A percentile compares a stretch with the other conserved stretches of the same genome.
Evolutionary conservation across 1,284 basidiomycete genomes (phyloP).

Genomic region (Meripilus lineatus): DNA sequence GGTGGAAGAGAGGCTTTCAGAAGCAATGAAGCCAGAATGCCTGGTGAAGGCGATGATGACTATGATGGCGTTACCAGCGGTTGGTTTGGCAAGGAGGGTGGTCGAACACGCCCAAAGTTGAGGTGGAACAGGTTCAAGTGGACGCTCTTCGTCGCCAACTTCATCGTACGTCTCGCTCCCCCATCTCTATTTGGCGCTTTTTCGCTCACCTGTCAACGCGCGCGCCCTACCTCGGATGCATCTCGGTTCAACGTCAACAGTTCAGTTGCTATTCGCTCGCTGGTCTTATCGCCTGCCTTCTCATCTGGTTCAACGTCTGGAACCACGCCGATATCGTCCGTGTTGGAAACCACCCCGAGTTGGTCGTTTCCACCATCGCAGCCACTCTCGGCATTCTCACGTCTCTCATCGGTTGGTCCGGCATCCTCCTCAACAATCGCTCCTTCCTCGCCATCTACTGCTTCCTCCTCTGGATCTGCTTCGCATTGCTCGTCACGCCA

Average conservation of each 20-base stretch:
- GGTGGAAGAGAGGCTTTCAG: constrained; percentile 53
- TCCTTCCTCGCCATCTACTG: constrained; percentile 58
- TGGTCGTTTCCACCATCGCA: constrained; percentile 55
- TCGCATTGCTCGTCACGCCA: constrained; percentile 54
- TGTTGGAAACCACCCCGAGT: constrained; percentile 49
- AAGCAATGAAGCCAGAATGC: constrained; percentile 41
- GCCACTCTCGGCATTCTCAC: constrained; percentile 44
- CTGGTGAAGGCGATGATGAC: constrained; percentile 50
- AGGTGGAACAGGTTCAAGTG: constrained; percentile 64
- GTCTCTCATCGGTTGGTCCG: constrained; percentile 55
- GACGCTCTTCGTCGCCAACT: constrained; percentile 47
- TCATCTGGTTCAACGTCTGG: constrained; percentile 61
- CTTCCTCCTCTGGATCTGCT: constrained; percentile 52
- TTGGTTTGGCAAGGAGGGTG: constrained; percentile 33
- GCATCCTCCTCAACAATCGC: constrained; percentile 62
- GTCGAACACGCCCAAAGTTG: constrained; percentile 37
- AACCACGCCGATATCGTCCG: constrained; percentile 51
- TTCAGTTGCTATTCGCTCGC: constrained; percentile 47
- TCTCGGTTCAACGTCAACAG: constrained; percentile 24
- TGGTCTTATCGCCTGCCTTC: constrained; percentile 45
- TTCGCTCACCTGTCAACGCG: constrained; percentile 2
- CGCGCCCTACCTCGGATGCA: not conserved
- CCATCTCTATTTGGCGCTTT: constrained; percentile 1
- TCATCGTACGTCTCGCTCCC: constrained; percentile 36
- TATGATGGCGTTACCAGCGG: constrained; percentile 42